Conservation (phyloP, 2,329 filamentous ascomycete genomes). For the Aspergillus neoniger region DNA sequence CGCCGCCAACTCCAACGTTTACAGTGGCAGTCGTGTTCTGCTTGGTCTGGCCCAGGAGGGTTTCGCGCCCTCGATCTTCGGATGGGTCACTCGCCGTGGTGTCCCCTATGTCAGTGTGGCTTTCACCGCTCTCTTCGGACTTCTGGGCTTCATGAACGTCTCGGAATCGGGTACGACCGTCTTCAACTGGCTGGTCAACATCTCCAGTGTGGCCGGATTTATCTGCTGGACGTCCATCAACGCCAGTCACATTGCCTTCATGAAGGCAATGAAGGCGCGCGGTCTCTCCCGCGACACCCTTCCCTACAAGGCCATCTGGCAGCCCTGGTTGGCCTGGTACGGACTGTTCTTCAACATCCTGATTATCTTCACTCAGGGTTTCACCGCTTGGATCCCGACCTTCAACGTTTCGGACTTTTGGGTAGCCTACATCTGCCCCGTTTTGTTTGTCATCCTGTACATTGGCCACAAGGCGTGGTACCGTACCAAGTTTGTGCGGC, state of each 20-base stretch:
- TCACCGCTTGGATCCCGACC: conserved; percentile 62
- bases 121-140: conserved; percentile 54
- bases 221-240: conserved; percentile 37
- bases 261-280: conserved; percentile 58
- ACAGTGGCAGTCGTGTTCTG: conserved; percentile 62
- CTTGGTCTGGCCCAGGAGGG: conserved; percentile 60
- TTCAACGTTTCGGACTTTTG: conserved; percentile 65
- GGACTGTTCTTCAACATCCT: conserved; percentile 65
- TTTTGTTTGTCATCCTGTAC: conserved; percentile 62
- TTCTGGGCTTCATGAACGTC: conserved; percentile 69
- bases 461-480: conserved; percentile 58
- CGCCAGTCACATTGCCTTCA: conserved; percentile 64
- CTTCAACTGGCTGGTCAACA: conserved; percentile 46
- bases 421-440: conserved; percentile 63
- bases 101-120: conserved; percentile 46
- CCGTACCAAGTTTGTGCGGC: conserved; percentile 38
- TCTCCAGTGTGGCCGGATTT: conserved; percentile 33
- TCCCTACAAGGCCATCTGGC: conserved; percentile 61
- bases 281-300: conserved; percentile 59
- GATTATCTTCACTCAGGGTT: conserved; percentile 67
- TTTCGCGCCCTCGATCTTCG: conserved; percentile 45
- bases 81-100: conserved; percentile 41
- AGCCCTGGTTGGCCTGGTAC: conserved; percentile 66
- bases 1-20: conserved; percentile 42
- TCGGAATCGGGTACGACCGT: conserved; percentile 63